A percentile compares a stretch with the other conserved stretches of the same genome.
Conservation (phyloP, 805 yeast species). For the Cyberlindnera meyerae region DNA sequence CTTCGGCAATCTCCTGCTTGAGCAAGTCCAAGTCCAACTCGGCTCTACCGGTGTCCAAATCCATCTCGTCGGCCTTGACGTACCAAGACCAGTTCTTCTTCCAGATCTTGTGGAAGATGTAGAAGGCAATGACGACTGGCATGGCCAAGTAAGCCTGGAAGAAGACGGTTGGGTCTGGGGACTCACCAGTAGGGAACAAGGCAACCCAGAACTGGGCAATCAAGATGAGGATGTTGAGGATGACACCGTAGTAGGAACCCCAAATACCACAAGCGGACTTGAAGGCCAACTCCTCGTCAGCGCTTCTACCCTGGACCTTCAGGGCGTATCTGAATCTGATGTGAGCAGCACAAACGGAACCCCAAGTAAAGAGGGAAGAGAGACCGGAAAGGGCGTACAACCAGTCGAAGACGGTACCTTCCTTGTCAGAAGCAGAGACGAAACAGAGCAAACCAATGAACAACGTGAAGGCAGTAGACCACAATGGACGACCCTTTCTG, state of each 20-base stretch:
- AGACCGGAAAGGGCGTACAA: slow-evolving; percentile 68
- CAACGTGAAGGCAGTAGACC: slow-evolving; percentile 38
- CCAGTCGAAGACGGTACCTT: slow-evolving; percentile 64
- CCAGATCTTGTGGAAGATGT: slow-evolving; percentile 39
- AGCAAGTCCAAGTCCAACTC: slow-evolving; percentile 52
- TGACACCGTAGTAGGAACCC: slow-evolving; percentile 62
- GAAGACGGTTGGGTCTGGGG: slow-evolving; percentile 28
- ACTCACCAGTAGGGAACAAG: slow-evolving; percentile 26
- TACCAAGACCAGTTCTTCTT: slow-evolving; percentile 34
- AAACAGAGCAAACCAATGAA: slow-evolving; percentile 54
- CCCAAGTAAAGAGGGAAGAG: slow-evolving; percentile 75
- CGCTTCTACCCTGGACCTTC: slow-evolving; percentile 56
- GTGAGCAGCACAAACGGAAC: slow-evolving; percentile 62
- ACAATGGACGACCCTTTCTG: slow-evolving; percentile 49
- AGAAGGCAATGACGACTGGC: slow-evolving; percentile 35
- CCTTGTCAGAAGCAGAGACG: slow-evolving; percentile 52
- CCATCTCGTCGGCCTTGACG: slow-evolving; percentile 45
- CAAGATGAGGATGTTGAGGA: slow-evolving; percentile 54
- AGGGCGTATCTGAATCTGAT: slow-evolving; percentile 59
- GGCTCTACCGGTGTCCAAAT: slow-evolving; percentile 59
- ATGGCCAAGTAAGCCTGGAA: slow-evolving; percentile 37
- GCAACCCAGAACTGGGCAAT: slow-evolving; percentile 44
- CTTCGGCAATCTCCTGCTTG: slow-evolving; percentile 52
- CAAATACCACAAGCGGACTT: slow-evolving; percentile 59
- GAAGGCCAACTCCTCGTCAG: slow-evolving; percentile 64